These are phyloP conservation scores for Neonectria hederae DNA, from an alignment of 2,329 filamentous ascomycete species.

Conservation along the genomic window DNA sequence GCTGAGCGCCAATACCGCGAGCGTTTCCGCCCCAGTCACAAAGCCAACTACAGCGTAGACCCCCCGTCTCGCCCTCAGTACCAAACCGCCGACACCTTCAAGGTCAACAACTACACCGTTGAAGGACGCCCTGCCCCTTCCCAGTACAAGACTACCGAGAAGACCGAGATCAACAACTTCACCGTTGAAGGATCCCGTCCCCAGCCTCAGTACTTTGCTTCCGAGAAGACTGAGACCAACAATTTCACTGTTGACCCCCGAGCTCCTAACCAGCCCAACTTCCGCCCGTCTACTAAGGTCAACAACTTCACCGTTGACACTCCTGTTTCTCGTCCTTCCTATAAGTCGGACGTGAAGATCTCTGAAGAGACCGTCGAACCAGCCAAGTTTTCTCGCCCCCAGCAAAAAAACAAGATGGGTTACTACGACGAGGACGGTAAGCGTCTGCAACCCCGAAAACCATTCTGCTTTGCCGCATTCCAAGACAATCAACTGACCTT, in stretches of 20 bases:
- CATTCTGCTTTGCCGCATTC: background rate
- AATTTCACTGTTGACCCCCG: constrained; percentile 27
- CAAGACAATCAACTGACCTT: constrained; percentile 35
- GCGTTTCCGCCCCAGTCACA: constrained; percentile 61
- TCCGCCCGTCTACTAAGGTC: constrained; percentile 31
- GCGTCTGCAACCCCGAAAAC: constrained; percentile 32
- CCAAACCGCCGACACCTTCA: constrained; percentile 39
- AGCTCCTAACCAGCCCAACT: constrained; percentile 19
- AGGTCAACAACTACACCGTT: constrained; percentile 44
- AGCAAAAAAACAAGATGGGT: constrained; percentile 67
- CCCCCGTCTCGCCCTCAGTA: constrained; percentile 47
- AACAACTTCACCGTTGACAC: constrained; percentile 46
- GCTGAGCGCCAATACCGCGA: constrained; percentile 74
- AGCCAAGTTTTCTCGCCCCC: constrained; percentile 53
- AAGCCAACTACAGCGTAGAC: constrained; percentile 52
- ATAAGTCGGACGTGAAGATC: constrained; percentile 67
- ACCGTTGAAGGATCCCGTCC: constrained; percentile 25
- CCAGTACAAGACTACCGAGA: constrained; percentile 34
- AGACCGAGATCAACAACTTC: constrained; percentile 37
- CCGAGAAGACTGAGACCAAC: constrained; percentile 27
- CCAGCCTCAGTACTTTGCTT: constrained; percentile 20
- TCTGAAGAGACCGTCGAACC: constrained; percentile 73
- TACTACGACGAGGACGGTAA: constrained; percentile 72
- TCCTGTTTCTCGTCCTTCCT: constrained; percentile 54
- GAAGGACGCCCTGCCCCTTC: constrained; percentile 35